A percentile compares a stretch with the other conserved stretches of the same genome.
phyloP scores from a whole-genome alignment of 805 yeast species.

The Candida manassasensis region DNA sequence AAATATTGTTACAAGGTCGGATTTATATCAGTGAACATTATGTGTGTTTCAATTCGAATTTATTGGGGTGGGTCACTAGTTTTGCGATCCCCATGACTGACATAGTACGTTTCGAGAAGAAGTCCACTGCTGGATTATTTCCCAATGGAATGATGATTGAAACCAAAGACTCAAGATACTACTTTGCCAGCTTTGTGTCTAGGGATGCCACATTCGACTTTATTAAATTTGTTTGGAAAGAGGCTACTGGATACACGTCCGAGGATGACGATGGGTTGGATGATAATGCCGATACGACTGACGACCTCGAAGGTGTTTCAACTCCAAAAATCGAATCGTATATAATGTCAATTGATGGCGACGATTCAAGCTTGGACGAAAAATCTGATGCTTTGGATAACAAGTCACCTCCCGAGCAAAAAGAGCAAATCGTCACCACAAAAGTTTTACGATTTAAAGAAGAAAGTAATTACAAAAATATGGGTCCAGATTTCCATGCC shows the following conservation, averaged over 20 bases:
- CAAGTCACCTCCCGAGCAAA: constrained; percentile 10
- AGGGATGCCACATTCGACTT: constrained; percentile 74
- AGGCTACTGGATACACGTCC: constrained; percentile 25
- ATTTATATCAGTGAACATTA: constrained; percentile 73
- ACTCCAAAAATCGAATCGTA: constrained; percentile 43
- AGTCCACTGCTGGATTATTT: constrained; percentile 80
- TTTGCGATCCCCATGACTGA: constrained; percentile 69
- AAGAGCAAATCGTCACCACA: constrained; percentile 5
- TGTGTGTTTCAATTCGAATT: constrained; percentile 80
- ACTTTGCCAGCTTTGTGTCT: constrained; percentile 82
- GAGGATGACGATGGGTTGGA: constrained; percentile 8
- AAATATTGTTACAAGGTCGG: constrained; percentile 83
- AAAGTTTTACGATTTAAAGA: constrained; percentile 34
- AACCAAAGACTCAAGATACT: constrained; percentile 59
- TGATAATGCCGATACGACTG: constrained; percentile 8
- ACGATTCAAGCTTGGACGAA: constrained; percentile 18
- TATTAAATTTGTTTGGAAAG: constrained; percentile 66
- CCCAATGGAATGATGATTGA: constrained; percentile 82
- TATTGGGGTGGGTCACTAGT: constrained; percentile 88
- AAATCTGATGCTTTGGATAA: constrained; percentile 15
- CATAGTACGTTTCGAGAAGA: constrained; percentile 70
- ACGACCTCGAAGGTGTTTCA: constrained; percentile 32
- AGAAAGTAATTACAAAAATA: constrained; percentile 38
- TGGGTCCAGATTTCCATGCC: constrained; percentile 63
- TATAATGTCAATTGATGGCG: constrained; percentile 44